Evolutionary conservation across 495 filamentous ascomycete genomes (phyloP).

Genomic region (Tuber melanosporum): DNA sequence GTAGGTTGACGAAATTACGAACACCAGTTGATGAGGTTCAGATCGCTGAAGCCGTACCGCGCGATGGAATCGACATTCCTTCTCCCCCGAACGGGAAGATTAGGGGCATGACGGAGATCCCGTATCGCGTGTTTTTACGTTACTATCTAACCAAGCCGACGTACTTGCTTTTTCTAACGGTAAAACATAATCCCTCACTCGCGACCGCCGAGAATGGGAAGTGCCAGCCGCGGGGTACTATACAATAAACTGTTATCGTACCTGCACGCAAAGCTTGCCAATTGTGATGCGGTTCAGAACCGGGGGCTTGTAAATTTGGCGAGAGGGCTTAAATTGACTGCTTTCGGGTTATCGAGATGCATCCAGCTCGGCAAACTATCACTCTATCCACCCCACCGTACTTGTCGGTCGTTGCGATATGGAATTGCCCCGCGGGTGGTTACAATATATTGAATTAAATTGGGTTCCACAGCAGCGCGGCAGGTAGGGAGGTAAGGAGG

Average conservation of each 20-base stretch:
- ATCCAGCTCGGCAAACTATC: no score
- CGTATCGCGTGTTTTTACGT: background rate
- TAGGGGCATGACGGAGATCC: no score
- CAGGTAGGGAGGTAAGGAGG: background rate
- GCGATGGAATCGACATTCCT: no score
- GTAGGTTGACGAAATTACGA: no score
- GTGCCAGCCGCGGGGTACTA: no score
- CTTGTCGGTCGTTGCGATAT: background rate
- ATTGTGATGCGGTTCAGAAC: background rate
- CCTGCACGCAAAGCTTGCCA: background rate
- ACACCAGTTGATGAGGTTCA: no score
- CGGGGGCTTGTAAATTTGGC: background rate
- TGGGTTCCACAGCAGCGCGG: background rate
- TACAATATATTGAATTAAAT: background rate
- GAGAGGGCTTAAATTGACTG: background rate
- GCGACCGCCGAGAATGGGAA: background rate
- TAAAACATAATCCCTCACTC: background rate
- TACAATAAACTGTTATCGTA: no score
- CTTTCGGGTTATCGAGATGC: background rate
- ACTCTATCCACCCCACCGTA: no score
- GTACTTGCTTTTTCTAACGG: background rate
- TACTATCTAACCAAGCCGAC: background rate
- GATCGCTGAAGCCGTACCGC: no score
- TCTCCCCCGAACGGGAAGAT: no score
- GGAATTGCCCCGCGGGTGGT: background rate